These are phyloP conservation scores for Mycena latifolia DNA, from an alignment of 768 basidiomycete genomes.

Conservation along the genomic window DNA sequence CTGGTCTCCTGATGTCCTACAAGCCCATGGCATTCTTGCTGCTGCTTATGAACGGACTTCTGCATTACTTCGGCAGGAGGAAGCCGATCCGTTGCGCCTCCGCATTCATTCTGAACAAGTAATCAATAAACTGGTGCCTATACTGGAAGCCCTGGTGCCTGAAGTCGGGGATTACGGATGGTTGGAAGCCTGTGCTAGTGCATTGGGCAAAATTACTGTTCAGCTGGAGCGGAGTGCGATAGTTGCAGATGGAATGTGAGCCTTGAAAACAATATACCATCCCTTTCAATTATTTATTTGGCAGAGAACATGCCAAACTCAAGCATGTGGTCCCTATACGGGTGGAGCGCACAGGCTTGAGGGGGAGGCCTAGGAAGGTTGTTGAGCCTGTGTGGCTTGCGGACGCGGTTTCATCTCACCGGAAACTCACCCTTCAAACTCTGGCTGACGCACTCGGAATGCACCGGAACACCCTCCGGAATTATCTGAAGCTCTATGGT, in stretches of 20 bases:
- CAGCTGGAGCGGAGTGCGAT: constrained; percentile 3
- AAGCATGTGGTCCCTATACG: background rate
- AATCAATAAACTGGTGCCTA: constrained; percentile 12
- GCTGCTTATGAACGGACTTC: constrained; percentile 18
- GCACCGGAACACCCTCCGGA: constrained; percentile 36
- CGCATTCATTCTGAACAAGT: constrained; percentile 26
- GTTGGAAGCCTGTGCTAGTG: constrained; percentile 7
- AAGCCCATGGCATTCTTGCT: constrained; percentile 7
- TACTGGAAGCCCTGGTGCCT: constrained; percentile 25
- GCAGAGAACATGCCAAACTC: constrained; percentile 10
- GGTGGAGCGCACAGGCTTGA: background rate
- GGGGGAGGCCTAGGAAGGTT: constrained; percentile 35
- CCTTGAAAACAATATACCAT: background rate
- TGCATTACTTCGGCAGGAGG: constrained; percentile 21
- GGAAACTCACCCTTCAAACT: constrained; percentile 28
- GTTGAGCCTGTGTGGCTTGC: constrained; percentile 33
- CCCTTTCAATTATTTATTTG: background rate
- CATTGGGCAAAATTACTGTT: background rate
- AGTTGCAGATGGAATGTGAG: constrained; percentile 10
- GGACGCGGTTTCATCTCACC: constrained; percentile 23
- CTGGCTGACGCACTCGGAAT: constrained; percentile 32
- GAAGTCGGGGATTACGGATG: constrained; percentile 18
- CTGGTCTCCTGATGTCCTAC: constrained; percentile 26
- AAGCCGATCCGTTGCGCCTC: constrained; percentile 31
- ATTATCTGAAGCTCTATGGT: constrained; percentile 27